These are phyloP conservation scores for Erysimum pusillum DNA, from an alignment of 441 rosid genomes.

Conservation along the genomic window DNA sequence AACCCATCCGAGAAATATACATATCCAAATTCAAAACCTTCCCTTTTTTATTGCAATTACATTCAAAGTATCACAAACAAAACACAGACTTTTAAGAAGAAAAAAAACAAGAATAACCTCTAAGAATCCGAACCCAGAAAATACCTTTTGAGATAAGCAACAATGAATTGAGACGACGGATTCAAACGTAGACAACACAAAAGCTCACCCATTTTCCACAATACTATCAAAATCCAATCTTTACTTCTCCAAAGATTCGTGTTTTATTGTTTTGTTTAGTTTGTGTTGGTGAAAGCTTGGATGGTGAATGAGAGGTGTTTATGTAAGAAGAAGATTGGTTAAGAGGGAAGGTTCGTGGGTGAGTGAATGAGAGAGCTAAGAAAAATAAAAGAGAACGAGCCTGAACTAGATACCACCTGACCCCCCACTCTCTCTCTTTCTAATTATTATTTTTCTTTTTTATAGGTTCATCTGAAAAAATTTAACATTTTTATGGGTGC, in stretches of 20 bases:
- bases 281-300: conserved; percentile 5
- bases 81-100: neutral
- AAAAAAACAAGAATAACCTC: conserved; percentile 22
- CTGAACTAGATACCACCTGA: conserved; percentile 59
- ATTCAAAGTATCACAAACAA: neutral
- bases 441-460: neutral
- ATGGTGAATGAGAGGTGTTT: conserved; percentile 32
- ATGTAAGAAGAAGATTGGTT: conserved; percentile 27
- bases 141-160: conserved; percentile 61
- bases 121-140: conserved; percentile 48
- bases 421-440: conserved; percentile 21
- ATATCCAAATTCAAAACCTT: conserved; percentile 28
- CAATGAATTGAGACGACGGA: conserved; percentile 49
- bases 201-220: conserved; percentile 49
- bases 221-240: conserved; percentile 41
- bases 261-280: neutral
- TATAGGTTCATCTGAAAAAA: conserved; percentile 10
- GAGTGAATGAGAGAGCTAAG: conserved; percentile 38
- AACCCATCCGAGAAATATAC: conserved; percentile 57
- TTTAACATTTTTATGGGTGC: conserved; percentile 29
- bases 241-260: neutral
- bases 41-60: conserved; percentile 8
- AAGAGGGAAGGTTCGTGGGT: conserved; percentile 43
- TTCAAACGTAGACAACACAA: conserved; percentile 41
- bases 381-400: conserved; percentile 35